Conservation (phyloP, 83 land plant genomes). For the Isoetes engelmannii region DNA sequence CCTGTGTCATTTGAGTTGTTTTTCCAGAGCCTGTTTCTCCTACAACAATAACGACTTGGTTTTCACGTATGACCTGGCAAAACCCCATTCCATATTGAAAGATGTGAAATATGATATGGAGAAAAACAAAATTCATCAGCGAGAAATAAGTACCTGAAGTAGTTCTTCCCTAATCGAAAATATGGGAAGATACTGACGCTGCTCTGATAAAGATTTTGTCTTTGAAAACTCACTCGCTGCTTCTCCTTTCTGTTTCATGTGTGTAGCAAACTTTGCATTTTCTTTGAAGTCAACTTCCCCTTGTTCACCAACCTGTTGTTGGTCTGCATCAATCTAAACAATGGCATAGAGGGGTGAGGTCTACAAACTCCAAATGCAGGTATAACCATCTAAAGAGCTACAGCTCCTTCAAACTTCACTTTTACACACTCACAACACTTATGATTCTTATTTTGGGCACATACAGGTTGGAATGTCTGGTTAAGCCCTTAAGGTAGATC, state of each 20-base stretch:
- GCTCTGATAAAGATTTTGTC: slow-evolving; percentile 75
- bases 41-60: slow-evolving; percentile 67
- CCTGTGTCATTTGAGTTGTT: slow-evolving; percentile 73
- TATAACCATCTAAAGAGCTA: no score
- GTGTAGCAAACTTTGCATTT: slow-evolving; percentile 80
- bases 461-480: no score
- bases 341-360: no score
- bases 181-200: slow-evolving; percentile 91
- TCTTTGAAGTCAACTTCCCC: slow-evolving; percentile 93
- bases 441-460: no score
- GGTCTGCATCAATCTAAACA: slow-evolving; percentile 77
- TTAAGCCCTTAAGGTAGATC: no score
- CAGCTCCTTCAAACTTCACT: background rate
- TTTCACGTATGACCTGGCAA: slow-evolving; percentile 52
- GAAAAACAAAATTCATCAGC: background rate
- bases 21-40: slow-evolving; percentile 80
- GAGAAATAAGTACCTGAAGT: slow-evolving; percentile 49
- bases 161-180: slow-evolving; percentile 84
- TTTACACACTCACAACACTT: no score
- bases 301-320: slow-evolving; percentile 68
- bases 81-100: no score
- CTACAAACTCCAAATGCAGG: no score
- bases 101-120: background rate
- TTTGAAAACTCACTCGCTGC: slow-evolving; percentile 95
- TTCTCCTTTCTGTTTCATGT: slow-evolving; percentile 85